A percentile compares a stretch with the other conserved stretches of the same genome.
Evolutionary conservation across 352 stramenopile species (phyloP).

Genomic region (Phytopythium kandeliae): DNA sequence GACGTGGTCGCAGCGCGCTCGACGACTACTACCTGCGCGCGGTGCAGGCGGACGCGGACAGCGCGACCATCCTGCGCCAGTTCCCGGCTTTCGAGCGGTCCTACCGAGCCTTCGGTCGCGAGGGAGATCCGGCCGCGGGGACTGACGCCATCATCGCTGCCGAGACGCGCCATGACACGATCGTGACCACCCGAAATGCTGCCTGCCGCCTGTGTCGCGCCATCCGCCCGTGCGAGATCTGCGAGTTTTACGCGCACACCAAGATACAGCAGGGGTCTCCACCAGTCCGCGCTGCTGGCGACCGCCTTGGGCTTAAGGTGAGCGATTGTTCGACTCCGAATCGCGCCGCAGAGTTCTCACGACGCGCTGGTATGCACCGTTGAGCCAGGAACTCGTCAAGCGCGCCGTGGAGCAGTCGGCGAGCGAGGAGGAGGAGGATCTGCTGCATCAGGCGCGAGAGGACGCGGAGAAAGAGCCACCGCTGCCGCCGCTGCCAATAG

Average conservation of each 20-base stretch:
- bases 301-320: slow-evolving; percentile 54
- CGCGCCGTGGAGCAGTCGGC: slow-evolving; percentile 38
- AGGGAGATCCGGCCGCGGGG: slow-evolving; percentile 6
- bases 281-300: slow-evolving; percentile 23
- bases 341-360: no score
- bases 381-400: slow-evolving; percentile 39
- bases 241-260: slow-evolving; percentile 58
- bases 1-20: slow-evolving; percentile 21
- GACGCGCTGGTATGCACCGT: not conserved
- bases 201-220: slow-evolving; percentile 80
- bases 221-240: slow-evolving; percentile 84
- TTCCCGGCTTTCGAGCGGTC: slow-evolving; percentile 81
- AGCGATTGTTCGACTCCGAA: not conserved
- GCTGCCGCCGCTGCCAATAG: slow-evolving; percentile 3
- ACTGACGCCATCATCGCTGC: not conserved
- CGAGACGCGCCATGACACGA: slow-evolving; percentile 1
- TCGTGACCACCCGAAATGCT: slow-evolving; percentile 9
- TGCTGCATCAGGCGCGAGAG: no score
- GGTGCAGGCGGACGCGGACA: slow-evolving; percentile 87
- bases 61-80: slow-evolving; percentile 87
- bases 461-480: slow-evolving; percentile 7
- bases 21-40: slow-evolving; percentile 86
- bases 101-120: slow-evolving; percentile 72
- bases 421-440: slow-evolving; percentile 17
- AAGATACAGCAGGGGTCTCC: slow-evolving; percentile 19